Evolutionary conservation across 257 asterid species (phyloP), one percentile per base, ranked within the genome.

Genomic region (Dorcoceras hygrometricum): DNA sequence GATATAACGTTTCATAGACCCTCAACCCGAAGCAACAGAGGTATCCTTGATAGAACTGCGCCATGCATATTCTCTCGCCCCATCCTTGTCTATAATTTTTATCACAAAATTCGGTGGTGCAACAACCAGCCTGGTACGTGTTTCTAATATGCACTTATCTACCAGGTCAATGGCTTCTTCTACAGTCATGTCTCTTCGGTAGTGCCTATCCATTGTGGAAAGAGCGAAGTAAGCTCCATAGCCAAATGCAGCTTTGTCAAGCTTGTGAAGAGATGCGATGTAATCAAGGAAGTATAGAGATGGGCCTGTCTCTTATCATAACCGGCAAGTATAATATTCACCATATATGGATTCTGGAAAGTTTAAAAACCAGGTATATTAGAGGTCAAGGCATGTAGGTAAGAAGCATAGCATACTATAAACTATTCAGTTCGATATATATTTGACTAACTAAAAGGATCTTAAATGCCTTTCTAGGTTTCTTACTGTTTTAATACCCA

Each of bases 101-200:
- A 93, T 91, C 8, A 91, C 81, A 26, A 91, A 91, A 80, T 91
- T 91, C 0, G 96, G 98, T 48, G 96, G 96, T 66, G 95, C 96
- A 27, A 91, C 79, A 3, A 87, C 98, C 61, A 91, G 78, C 85
- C 98, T 87, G 29, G 86, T 81, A 14, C 96, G 80, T 5, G 89
- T 91, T 66, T 91, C 96, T 16, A 75, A 19, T n/a, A 91, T 80
- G 85, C 84, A 77, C 79, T 92, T 84, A 62, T 92, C 98, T 0
- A 83, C 96, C 77, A 90, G 74, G 39, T 83, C 93, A 48, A 88
- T 71, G 16, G 99, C 99, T 76, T 90, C 96, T 43, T 94, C 96
- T 1, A 88, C 78, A 0, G 85, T 81, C 99, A 94, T 94, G 82
- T 90, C 97, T 29, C 66, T 71, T n/a, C 83, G 90, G 78, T 87